A percentile compares a stretch with the other conserved stretches of the same genome.
These are phyloP conservation scores for Endoconidiophora polonica DNA, from an alignment of 2,329 filamentous ascomycete species.

Conservation along the genomic window DNA sequence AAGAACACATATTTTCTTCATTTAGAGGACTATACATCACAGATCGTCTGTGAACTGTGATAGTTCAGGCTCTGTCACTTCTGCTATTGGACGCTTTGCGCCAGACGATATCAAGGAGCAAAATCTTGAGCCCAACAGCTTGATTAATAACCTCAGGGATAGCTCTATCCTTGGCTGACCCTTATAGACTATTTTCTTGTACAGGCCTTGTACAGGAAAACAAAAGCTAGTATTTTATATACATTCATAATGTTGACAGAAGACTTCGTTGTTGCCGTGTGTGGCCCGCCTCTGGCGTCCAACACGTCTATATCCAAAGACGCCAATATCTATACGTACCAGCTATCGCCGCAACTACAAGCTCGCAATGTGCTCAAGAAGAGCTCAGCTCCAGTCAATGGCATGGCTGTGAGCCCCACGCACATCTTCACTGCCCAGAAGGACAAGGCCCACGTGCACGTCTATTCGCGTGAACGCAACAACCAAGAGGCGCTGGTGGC, in stretches of 20 bases:
- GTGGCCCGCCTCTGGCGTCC: conserved; percentile 39
- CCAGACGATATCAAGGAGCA: too few species aligned
- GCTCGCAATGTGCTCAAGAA: conserved; percentile 77
- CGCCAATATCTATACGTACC: conserved; percentile 73
- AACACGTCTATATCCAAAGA: conserved; percentile 56
- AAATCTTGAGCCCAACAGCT: too few species aligned
- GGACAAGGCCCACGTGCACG: conserved; percentile 82
- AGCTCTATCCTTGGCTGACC: background rate
- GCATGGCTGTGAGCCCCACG: conserved; percentile 60
- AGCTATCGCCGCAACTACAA: conserved; percentile 60
- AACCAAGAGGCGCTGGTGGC: conserved; percentile 80
- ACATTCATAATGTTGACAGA: conserved; percentile 37
- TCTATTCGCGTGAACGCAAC: conserved; percentile 69
- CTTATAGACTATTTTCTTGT: too few species aligned
- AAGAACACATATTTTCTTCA: too few species aligned
- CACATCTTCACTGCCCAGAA: conserved; percentile 87
- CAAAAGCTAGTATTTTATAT: background rate
- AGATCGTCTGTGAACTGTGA: too few species aligned
- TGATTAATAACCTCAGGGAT: background rate
- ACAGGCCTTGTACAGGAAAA: too few species aligned
- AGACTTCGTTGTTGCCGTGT: conserved; percentile 41
- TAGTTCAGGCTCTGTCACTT: too few species aligned
- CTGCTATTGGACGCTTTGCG: too few species aligned
- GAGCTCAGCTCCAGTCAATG: conserved; percentile 63
- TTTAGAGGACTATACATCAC: too few species aligned